phyloP scores from a whole-genome alignment of 2,329 filamentous ascomycete species.

The Sphaerulina populicola region DNA sequence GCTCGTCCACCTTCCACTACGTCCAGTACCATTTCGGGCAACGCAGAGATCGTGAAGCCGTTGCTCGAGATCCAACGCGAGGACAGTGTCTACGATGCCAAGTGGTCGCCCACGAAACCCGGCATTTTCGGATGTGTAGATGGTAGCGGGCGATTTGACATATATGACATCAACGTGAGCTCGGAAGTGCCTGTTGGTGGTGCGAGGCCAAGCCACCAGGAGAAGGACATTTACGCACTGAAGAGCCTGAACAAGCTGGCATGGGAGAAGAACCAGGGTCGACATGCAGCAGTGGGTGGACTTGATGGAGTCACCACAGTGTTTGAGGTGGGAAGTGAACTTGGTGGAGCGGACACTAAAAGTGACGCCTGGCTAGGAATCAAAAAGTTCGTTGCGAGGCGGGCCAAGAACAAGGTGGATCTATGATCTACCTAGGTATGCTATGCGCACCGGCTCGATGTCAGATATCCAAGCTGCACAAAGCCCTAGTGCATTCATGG shows the following conservation, averaged over 20 bases:
- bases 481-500: background rate
- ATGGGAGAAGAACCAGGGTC: conserved; percentile 87
- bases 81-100: conserved; percentile 92
- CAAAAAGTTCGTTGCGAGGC: conserved; percentile 70
- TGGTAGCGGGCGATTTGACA: conserved; percentile 79
- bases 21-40: conserved; percentile 42
- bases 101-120: conserved; percentile 89
- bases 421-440: conserved; percentile 4
- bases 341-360: conserved; percentile 73
- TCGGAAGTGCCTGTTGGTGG: conserved; percentile 84
- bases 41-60: conserved; percentile 43
- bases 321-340: conserved; percentile 77
- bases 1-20: conserved; percentile 72
- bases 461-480: conserved; percentile 1
- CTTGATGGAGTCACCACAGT: conserved; percentile 85
- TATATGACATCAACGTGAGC: conserved; percentile 91
- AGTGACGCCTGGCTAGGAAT: conserved; percentile 88
- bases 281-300: conserved; percentile 78
- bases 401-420: conserved; percentile 23
- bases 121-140: conserved; percentile 93
- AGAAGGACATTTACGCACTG: conserved; percentile 35
- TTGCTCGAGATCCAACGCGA: conserved; percentile 86
- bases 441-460: background rate
- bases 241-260: conserved; percentile 88
- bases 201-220: conserved; percentile 42